Base-by-base conservation (phyloP, 306 rosid genomes). In the Prunus fruticosa region DNA sequence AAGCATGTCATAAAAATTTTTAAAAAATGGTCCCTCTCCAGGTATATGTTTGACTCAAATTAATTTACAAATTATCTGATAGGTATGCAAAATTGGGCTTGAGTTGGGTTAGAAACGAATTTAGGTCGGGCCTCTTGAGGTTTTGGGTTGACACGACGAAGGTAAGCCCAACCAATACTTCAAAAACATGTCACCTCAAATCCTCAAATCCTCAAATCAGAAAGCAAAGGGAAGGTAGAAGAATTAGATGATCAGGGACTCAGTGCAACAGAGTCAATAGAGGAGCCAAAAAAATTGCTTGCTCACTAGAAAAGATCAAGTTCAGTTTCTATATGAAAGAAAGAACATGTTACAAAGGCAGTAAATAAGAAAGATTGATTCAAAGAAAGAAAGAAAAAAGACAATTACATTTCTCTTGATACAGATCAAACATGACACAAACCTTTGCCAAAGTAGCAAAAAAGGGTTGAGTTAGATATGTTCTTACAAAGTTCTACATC, bases 401-500 rank as follows among this genome's bases (percentile, higher is more conserved):
- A 76, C 67, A 83, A 71, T 13, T 32, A 72, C 68, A 12, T 11
- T 23, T n/a, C 30, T 77, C 61, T 69, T 64, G 72, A 38, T 66
- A 72, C 79, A 64, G 66, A 78, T 69, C 57, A 73, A 76, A 64
- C 70, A 45, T 30, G 81, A 65, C 71, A 77, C 72, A 65, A 78
- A 43, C 60, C 60, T 81, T n/a, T 64, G 74, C 68, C 64, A 64
- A 53, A 72, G 67, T 20, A 65, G 72, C 75, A 60, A 62, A 73
- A 47, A 25, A 11, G 45, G 63, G 69, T 76, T 68, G 73, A 72
- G 79, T 84, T 32, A 73, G 76, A 64, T 62, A 7, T 64, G 28
- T 50, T 43, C 30, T 70, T 56, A 8, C 52, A 76, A 73, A 75
- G 45, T 77, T 81, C 25, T 76, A 75, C 67, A 70, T 89, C 89